phyloP scores from a whole-genome alignment of 2,329 filamentous ascomycete genomes.

The Clonostachys byssicola region DNA sequence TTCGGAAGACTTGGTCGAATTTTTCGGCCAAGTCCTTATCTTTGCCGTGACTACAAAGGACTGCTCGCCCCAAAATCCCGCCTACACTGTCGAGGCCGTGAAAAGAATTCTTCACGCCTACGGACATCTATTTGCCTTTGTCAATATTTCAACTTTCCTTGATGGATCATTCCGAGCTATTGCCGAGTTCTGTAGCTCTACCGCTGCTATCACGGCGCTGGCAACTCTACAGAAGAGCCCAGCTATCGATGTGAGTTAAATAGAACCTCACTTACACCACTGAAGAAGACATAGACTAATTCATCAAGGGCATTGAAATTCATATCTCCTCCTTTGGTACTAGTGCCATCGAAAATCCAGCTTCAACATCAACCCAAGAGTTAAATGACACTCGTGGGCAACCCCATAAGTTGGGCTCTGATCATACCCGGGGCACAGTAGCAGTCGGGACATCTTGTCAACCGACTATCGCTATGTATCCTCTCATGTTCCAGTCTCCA shows the following conservation, averaged over 20 bases:
- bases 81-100: slow-evolving; percentile 27
- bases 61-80: slow-evolving; percentile 5
- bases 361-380: too few relatives aligned
- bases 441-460: slow-evolving; percentile 8
- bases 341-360: too few relatives aligned
- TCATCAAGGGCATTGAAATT: slow-evolving; percentile 13
- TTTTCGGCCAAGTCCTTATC: not conserved
- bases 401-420: too few relatives aligned
- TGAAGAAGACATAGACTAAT: slow-evolving; percentile 10
- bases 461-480: slow-evolving; percentile 21
- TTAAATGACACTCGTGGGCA: too few relatives aligned
- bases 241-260: not conserved
- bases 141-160: slow-evolving; percentile 31
- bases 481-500: slow-evolving; percentile 22
- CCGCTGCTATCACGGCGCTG: slow-evolving; percentile 33
- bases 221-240: not conserved
- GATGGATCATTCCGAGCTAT: slow-evolving; percentile 40
- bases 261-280: slow-evolving; percentile 10
- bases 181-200: slow-evolving; percentile 48
- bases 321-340: slow-evolving; percentile 7
- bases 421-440: not conserved
- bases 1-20: too few relatives aligned
- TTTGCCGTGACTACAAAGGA: not conserved
- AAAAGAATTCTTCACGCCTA: slow-evolving; percentile 34
- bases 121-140: slow-evolving; percentile 49